Evolutionary conservation across 768 basidiomycete species (phyloP).

Genomic region (Suillus plorans): DNA sequence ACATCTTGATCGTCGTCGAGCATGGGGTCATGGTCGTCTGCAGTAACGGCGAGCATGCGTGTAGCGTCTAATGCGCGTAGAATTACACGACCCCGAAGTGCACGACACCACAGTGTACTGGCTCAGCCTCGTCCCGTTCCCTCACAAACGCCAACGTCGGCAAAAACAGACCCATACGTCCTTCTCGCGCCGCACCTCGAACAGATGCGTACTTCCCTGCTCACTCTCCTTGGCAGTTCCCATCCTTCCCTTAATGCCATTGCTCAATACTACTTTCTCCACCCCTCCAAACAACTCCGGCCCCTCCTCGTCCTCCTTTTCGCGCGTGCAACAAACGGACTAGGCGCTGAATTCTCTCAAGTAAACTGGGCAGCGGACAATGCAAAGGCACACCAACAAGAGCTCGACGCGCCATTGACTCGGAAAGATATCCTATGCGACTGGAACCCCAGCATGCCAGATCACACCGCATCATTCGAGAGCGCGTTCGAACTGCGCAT

Average conservation of each 20-base stretch:
- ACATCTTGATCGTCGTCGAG: constrained; percentile 11
- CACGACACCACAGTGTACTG: constrained; percentile 39
- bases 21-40: constrained; percentile 21
- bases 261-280: constrained; percentile 89
- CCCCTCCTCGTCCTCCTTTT: constrained; percentile 89
- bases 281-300: constrained; percentile 87
- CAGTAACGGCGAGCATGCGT: constrained; percentile 17
- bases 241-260: constrained; percentile 87
- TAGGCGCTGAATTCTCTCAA: constrained; percentile 62
- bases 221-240: constrained; percentile 80
- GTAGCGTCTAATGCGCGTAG: constrained; percentile 12
- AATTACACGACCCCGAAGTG: not conserved
- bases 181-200: constrained; percentile 74
- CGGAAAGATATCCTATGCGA: constrained; percentile 84
- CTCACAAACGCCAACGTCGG: constrained; percentile 10
- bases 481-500: constrained; percentile 50
- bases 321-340: constrained; percentile 89
- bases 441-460: constrained; percentile 86
- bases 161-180: constrained; percentile 57
- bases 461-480: constrained; percentile 69
- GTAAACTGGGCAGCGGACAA: constrained; percentile 65
- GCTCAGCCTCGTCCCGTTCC: constrained; percentile 34
- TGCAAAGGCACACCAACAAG: constrained; percentile 50
- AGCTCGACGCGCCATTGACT: constrained; percentile 79
- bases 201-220: constrained; percentile 67